These are phyloP conservation scores for Ogataea ganodermae DNA, from an alignment of 805 yeast species.

Conservation along the genomic window DNA sequence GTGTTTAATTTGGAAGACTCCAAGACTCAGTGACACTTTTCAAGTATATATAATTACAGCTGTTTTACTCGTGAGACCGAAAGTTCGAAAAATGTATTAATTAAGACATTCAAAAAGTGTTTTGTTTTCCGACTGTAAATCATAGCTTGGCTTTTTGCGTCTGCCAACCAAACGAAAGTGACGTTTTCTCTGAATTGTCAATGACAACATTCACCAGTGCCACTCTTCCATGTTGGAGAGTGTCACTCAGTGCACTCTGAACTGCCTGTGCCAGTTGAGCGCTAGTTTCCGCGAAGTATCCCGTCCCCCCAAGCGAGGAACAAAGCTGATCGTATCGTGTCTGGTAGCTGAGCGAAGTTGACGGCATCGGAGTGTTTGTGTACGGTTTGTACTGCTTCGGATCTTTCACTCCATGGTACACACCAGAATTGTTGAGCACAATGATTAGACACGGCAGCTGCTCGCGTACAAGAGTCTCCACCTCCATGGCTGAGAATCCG, in stretches of 20 bases:
- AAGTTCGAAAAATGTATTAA: background rate
- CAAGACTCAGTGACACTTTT: background rate
- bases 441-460: slow-evolving; percentile 55
- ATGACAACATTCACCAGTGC: slow-evolving; percentile 62
- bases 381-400: slow-evolving; percentile 19
- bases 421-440: slow-evolving; percentile 75
- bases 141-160: slow-evolving; percentile 39
- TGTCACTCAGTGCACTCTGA: slow-evolving; percentile 37
- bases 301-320: slow-evolving; percentile 56
- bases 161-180: slow-evolving; percentile 70
- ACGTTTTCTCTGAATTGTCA: slow-evolving; percentile 51
- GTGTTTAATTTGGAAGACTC: background rate
- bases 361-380: slow-evolving; percentile 41
- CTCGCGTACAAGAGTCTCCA: slow-evolving; percentile 66
- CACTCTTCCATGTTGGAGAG: slow-evolving; percentile 35
- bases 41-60: background rate
- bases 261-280: slow-evolving; percentile 40
- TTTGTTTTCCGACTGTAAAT: background rate
- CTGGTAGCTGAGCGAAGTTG: slow-evolving; percentile 59
- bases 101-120: background rate
- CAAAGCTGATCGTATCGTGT: slow-evolving; percentile 61
- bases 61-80: background rate
- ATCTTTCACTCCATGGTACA: slow-evolving; percentile 60
- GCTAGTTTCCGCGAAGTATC: slow-evolving; percentile 46
- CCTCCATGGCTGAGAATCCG: slow-evolving; percentile 71